Conservation (phyloP, 2,329 filamentous ascomycete genomes). For the Penicillium verrucosum region DNA sequence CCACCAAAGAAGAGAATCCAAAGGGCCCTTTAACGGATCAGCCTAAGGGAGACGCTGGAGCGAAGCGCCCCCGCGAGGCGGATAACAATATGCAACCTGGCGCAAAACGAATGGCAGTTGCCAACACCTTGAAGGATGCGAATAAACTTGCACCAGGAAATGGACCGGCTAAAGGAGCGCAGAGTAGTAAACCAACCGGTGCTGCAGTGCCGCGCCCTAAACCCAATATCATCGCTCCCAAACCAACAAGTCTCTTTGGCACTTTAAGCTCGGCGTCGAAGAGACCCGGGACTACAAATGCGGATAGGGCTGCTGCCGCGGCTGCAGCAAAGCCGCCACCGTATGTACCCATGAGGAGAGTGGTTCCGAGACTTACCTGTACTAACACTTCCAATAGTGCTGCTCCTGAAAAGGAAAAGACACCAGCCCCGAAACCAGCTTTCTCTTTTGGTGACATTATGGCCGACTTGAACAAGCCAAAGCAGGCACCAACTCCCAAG, state of each 20-base stretch:
- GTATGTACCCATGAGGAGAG: slow-evolving; percentile 23
- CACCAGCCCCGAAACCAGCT: slow-evolving; percentile 37
- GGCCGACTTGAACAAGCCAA: slow-evolving; percentile 55
- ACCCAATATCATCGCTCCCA: slow-evolving; percentile 40
- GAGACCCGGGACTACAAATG: slow-evolving; percentile 50
- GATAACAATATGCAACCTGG: slow-evolving; percentile 36
- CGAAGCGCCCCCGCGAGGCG: slow-evolving; percentile 40
- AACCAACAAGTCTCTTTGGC: slow-evolving; percentile 47
- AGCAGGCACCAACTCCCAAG: slow-evolving; percentile 52
- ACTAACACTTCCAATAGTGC: slow-evolving; percentile 26
- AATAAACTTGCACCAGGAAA: slow-evolving; percentile 20
- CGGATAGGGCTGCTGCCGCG: slow-evolving; percentile 45
- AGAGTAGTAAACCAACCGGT: slow-evolving; percentile 33
- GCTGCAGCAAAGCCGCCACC: slow-evolving; percentile 36
- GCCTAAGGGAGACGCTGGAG: slow-evolving; percentile 23
- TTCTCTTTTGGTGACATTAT: slow-evolving; percentile 51
- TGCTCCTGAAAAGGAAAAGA: slow-evolving; percentile 36
- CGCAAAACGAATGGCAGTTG: slow-evolving; percentile 39
- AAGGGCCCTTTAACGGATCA: slow-evolving; percentile 23
- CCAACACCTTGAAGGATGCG: slow-evolving; percentile 34
- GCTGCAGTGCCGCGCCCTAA: slow-evolving; percentile 33
- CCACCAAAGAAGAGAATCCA: slow-evolving; percentile 36
- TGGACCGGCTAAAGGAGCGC: slow-evolving; percentile 27
- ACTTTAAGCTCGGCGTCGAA: slow-evolving; percentile 50
- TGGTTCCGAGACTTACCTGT: neutral